These are phyloP conservation scores for Centella asiatica DNA, from an alignment of 129 eudicot species.

Conservation along the genomic window DNA sequence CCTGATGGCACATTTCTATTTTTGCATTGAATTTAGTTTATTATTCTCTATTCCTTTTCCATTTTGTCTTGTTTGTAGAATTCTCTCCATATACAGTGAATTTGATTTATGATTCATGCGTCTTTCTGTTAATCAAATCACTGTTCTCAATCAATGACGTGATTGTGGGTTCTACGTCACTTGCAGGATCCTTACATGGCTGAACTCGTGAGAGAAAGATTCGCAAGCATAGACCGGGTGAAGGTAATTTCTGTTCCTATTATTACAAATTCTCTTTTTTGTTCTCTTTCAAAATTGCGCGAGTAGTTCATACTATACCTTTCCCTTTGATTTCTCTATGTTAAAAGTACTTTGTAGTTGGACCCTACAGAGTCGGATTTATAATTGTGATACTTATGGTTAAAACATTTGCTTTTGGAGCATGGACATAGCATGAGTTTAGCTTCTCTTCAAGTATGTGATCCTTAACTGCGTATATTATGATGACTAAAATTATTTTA, in stretches of 20 bases:
- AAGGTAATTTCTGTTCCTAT: conserved; percentile 31
- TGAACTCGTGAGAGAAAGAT: conserved; percentile 70
- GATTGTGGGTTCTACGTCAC: not conserved
- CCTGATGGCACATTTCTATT: not conserved
- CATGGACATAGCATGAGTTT: too few relatives aligned
- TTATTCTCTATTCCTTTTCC: too few relatives aligned
- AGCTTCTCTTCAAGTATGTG: too few relatives aligned
- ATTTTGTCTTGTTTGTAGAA: not conserved
- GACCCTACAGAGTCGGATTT: not conserved
- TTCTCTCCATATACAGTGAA: not conserved
- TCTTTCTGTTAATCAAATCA: not conserved
- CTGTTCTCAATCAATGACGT: conserved; percentile 5
- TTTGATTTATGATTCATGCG: too few relatives aligned
- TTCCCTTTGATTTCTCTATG: too few relatives aligned
- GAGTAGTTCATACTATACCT: too few relatives aligned
- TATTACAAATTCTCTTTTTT: not conserved
- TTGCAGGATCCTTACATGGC: conserved; percentile 93
- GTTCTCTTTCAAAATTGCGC: not conserved
- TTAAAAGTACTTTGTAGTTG: not conserved
- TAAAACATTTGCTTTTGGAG: too few relatives aligned
- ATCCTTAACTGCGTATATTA: too few relatives aligned
- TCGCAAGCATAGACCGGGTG: conserved; percentile 49
- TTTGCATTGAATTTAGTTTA: not conserved
- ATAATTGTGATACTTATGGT: not conserved
- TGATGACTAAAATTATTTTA: too few relatives aligned